These are phyloP conservation scores for Mucor saturninus DNA, from an alignment of 371 early-diverging fungal genomes.

Conservation along the genomic window DNA sequence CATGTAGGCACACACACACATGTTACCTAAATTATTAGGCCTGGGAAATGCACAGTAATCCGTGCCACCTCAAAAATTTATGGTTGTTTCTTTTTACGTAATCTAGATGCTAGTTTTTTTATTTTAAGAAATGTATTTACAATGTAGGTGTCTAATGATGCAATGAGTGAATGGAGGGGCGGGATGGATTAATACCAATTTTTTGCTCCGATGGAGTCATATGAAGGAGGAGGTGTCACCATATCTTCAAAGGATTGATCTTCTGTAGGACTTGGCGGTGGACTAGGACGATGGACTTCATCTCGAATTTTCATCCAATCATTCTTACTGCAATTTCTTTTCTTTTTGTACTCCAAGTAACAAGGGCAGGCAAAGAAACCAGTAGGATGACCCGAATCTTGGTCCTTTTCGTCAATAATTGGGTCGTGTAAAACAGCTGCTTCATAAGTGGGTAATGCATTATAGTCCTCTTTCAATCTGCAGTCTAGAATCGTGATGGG, in stretches of 20 bases:
- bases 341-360: constrained; percentile 36
- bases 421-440: constrained; percentile 24
- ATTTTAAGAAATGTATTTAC: too few species aligned
- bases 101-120: too few species aligned
- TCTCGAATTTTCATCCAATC: constrained; percentile 31
- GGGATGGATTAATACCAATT: neutral
- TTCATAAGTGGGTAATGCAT: constrained; percentile 37
- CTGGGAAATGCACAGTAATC: too few species aligned
- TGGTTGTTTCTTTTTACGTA: too few species aligned
- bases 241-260: neutral
- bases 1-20: too few species aligned
- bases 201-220: neutral
- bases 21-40: too few species aligned
- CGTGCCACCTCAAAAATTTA: too few species aligned
- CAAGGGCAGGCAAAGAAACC: constrained; percentile 36
- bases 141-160: too few species aligned
- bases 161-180: too few species aligned
- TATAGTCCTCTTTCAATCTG: constrained; percentile 40
- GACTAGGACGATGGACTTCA: neutral
- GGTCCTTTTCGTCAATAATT: constrained; percentile 10
- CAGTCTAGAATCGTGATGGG: constrained; percentile 46
- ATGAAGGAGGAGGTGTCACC: neutral
- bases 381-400: constrained; percentile 1
- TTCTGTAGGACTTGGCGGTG: constrained; percentile 1
- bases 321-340: constrained; percentile 14